Evolutionary conservation across 1,284 basidiomycete species (phyloP).

Genomic region (Austropuccinia psidii): DNA sequence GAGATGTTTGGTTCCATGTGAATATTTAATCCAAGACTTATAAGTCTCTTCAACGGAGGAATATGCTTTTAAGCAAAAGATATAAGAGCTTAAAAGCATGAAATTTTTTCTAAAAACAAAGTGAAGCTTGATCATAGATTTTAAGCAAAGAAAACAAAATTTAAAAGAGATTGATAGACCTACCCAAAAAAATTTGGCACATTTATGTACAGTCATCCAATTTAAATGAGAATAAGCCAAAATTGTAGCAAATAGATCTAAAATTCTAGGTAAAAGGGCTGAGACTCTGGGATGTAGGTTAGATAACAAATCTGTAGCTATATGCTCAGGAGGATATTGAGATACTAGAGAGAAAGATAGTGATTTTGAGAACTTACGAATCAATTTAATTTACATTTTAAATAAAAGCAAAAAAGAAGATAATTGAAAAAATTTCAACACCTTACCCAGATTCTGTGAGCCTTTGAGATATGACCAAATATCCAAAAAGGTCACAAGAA

Average conservation of each 20-base stretch:
- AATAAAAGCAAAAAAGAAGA: too few species aligned
- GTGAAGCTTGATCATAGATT: too few species aligned
- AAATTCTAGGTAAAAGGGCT: not conserved
- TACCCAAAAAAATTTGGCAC: slow-evolving; percentile 26
- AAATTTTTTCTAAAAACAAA: too few species aligned
- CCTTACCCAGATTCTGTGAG: too few species aligned
- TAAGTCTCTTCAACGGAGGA: slow-evolving; percentile 30
- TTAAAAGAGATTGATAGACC: not conserved
- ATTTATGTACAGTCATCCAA: slow-evolving; percentile 33
- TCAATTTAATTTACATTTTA: too few species aligned
- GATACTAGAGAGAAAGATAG: not conserved
- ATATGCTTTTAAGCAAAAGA: slow-evolving; percentile 26
- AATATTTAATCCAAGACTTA: slow-evolving; percentile 12
- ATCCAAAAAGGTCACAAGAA: too few species aligned
- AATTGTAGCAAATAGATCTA: slow-evolving; percentile 28
- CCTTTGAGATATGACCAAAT: too few species aligned
- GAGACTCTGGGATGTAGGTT: not conserved
- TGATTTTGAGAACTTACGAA: not conserved
- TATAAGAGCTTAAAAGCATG: slow-evolving; percentile 11
- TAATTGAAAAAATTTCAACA: too few species aligned
- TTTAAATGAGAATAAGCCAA: slow-evolving; percentile 19
- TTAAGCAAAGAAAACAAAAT: not conserved
- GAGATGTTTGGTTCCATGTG: slow-evolving; percentile 31
- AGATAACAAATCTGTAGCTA: slow-evolving; percentile 7
- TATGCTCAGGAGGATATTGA: slow-evolving; percentile 13